Percentiles rank a stretch among this genome's conserved stretches.
Conservation (phyloP, 169 alveolate species). For the Babesia ovis region DNA sequence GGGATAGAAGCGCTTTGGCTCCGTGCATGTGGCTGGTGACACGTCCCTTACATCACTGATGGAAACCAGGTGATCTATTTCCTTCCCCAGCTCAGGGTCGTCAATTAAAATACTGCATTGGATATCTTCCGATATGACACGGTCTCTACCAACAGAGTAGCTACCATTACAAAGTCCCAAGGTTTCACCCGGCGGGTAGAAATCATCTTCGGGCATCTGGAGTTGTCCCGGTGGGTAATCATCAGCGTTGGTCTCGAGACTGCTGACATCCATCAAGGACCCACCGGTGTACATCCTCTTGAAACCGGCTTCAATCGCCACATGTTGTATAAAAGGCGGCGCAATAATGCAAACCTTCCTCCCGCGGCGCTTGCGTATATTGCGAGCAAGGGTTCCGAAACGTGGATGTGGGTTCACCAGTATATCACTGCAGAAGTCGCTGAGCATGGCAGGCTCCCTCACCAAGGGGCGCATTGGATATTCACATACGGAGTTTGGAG, state of each 20-base stretch:
- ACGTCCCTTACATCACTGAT: conserved; percentile 4
- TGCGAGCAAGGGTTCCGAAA: conserved; percentile 84
- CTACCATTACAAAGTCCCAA: not conserved
- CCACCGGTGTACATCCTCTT: not conserved
- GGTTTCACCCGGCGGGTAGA: not conserved
- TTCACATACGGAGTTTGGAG: conserved; percentile 42
- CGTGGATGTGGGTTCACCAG: conserved; percentile 90
- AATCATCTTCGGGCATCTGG: not conserved
- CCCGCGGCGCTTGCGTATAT: conserved; percentile 72
- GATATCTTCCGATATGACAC: conserved; percentile 25
- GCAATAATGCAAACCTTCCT: conserved; percentile 12
- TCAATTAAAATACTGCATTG: not conserved
- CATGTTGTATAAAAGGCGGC: conserved; percentile 3
- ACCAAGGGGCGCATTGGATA: conserved; percentile 36
- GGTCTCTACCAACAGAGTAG: not conserved
- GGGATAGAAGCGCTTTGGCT: conserved; percentile 77
- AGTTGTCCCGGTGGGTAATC: not conserved
- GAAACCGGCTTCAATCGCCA: not conserved
- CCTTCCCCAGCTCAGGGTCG: not conserved
- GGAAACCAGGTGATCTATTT: not conserved
- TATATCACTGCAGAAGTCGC: conserved; percentile 74
- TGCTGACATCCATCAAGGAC: too few species aligned
- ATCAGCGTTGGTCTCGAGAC: not conserved
- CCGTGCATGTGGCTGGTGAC: not conserved
- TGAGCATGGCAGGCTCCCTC: conserved; percentile 18